A percentile compares a stretch with the other conserved stretches of the same genome.
Conservation (phyloP, 345 rosid genomes). For the Salix purpurea region DNA sequence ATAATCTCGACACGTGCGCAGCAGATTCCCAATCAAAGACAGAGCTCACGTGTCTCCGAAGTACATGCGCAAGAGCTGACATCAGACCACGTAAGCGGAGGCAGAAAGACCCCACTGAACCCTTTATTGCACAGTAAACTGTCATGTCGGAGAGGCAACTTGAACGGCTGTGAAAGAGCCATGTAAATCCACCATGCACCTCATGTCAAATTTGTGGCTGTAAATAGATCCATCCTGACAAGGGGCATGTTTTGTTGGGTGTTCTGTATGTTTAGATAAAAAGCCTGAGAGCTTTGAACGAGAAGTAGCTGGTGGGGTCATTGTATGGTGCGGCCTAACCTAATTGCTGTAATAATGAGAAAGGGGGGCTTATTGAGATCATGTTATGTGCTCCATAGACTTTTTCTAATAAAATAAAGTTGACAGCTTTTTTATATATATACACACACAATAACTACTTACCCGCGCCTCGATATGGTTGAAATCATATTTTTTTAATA, state of each 20-base stretch:
- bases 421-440: too few species aligned
- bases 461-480: too few species aligned
- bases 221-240: constrained; percentile 23
- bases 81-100: neutral
- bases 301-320: neutral
- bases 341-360: neutral
- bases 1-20: neutral
- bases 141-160: neutral
- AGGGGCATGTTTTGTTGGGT: neutral
- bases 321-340: neutral
- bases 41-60: neutral
- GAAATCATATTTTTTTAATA: too few species aligned
- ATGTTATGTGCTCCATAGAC: neutral
- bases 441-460: too few species aligned
- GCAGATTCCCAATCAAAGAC: neutral
- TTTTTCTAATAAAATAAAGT: neutral
- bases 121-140: neutral
- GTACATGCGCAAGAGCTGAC: neutral
- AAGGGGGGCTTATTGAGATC: neutral
- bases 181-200: constrained; percentile 24
- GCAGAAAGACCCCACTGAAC: neutral
- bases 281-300: neutral
- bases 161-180: constrained; percentile 14
- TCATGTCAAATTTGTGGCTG: constrained; percentile 37
- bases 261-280: neutral